Conservation (phyloP, 2,329 filamentous ascomycete genomes). For the Fusarium sp. region DNA sequence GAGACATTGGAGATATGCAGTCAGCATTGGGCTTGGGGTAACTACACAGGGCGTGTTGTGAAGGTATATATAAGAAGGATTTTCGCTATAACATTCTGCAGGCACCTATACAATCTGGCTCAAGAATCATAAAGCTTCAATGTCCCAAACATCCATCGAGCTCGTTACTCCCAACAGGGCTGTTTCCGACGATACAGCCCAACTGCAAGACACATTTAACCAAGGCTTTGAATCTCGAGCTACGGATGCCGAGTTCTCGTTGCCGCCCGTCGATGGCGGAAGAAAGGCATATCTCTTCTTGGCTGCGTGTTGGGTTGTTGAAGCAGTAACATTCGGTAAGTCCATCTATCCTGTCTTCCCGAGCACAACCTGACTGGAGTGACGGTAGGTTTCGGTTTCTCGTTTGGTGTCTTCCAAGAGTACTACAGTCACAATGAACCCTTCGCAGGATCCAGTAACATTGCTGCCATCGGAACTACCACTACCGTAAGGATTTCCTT, state of each 20-base stretch:
- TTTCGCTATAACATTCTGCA: fast-evolving
- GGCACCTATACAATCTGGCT: neutral
- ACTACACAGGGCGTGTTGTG: neutral
- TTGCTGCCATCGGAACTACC: slow-evolving; percentile 69
- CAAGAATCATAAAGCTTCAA: neutral
- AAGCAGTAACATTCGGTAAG: slow-evolving; percentile 36
- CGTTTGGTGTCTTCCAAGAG: slow-evolving; percentile 74
- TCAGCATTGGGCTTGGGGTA: neutral
- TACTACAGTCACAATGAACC: slow-evolving; percentile 69
- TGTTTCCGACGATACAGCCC: neutral
- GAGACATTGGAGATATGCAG: neutral
- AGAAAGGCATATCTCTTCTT: slow-evolving; percentile 52
- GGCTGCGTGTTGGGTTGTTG: slow-evolving; percentile 39
- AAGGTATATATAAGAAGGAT: neutral
- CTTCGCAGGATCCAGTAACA: slow-evolving; percentile 61
- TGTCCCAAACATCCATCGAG: slow-evolving; percentile 13
- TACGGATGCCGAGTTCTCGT: slow-evolving; percentile 31
- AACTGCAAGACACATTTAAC: neutral
- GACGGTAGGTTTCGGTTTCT: slow-evolving; percentile 67
- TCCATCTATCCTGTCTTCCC: fast-evolving
- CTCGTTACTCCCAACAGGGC: neutral
- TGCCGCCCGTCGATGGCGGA: slow-evolving; percentile 52
- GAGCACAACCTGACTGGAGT: neutral
- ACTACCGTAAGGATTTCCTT: slow-evolving; percentile 49
- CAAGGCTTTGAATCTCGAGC: slow-evolving; percentile 4